Percentiles rank a stretch among this genome's conserved stretches.
These are phyloP conservation scores for Astrocystis sublimbata DNA, from an alignment of 495 filamentous ascomycete species.

Conservation along the genomic window DNA sequence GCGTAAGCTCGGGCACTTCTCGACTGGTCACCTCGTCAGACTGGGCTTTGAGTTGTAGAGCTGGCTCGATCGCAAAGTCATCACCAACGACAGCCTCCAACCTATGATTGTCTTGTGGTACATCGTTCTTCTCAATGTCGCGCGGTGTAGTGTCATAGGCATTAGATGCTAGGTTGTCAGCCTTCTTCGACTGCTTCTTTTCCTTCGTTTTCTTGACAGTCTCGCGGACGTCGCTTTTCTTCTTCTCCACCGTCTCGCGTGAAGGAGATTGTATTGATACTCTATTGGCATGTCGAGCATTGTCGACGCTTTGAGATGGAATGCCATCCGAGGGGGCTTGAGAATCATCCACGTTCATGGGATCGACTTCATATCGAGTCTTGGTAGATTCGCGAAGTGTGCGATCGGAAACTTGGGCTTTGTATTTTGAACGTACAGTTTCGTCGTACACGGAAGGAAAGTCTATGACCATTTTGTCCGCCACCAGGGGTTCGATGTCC, in stretches of 20 bases:
- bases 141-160: slow-evolving; percentile 49
- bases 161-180: slow-evolving; percentile 32
- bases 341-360: not conserved
- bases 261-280: not conserved
- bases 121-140: slow-evolving; percentile 53
- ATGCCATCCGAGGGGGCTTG: not conserved
- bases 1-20: not conserved
- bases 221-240: slow-evolving; percentile 20
- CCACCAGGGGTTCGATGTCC: not conserved
- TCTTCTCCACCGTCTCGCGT: slow-evolving; percentile 4
- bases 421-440: not conserved
- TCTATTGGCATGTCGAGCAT: not conserved
- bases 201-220: slow-evolving; percentile 28
- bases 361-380: not conserved
- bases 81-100: slow-evolving; percentile 27
- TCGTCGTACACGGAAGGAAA: not conserved
- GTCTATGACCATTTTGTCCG: not conserved
- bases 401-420: not conserved
- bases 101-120: slow-evolving; percentile 28
- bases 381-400: not conserved
- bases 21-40: not conserved
- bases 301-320: not conserved
- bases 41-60: not conserved
- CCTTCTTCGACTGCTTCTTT: slow-evolving; percentile 25
- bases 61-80: slow-evolving; percentile 23